A percentile compares a stretch with the other conserved stretches of the same genome.
These are phyloP conservation scores for Ophiostoma populinum DNA, from an alignment of 2,329 filamentous ascomycete species.

Conservation along the genomic window DNA sequence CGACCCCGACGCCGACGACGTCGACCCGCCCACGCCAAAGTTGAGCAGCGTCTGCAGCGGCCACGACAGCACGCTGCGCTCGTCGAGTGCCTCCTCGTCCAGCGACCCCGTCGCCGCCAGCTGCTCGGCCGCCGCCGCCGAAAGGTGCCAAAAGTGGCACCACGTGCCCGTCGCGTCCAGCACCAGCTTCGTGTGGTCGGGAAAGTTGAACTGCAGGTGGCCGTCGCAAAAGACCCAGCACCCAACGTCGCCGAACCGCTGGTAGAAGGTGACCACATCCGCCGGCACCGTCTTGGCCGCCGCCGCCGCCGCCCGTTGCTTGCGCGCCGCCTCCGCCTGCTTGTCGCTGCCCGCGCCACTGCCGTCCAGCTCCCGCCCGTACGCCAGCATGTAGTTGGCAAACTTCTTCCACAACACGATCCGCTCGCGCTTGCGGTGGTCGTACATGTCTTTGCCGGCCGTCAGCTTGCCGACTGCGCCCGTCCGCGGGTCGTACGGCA, in stretches of 20 bases:
- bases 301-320: slow-evolving; percentile 20
- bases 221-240: slow-evolving; percentile 72
- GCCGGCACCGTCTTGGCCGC: slow-evolving; percentile 20
- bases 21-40: slow-evolving; percentile 24
- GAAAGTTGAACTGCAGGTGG: slow-evolving; percentile 71
- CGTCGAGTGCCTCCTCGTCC: slow-evolving; percentile 50
- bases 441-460: slow-evolving; percentile 45
- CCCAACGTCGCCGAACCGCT: slow-evolving; percentile 63
- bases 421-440: slow-evolving; percentile 47
- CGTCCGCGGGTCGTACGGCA: slow-evolving; percentile 33
- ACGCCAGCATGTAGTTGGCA: slow-evolving; percentile 57
- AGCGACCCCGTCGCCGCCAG: slow-evolving; percentile 50
- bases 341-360: slow-evolving; percentile 21
- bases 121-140: slow-evolving; percentile 49
- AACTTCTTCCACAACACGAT: slow-evolving; percentile 58
- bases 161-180: slow-evolving; percentile 56
- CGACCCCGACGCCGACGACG: background rate
- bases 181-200: slow-evolving; percentile 74
- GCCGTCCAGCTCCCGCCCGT: slow-evolving; percentile 54
- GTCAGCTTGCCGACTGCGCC: slow-evolving; percentile 43
- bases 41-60: slow-evolving; percentile 59
- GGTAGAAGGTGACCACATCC: slow-evolving; percentile 62
- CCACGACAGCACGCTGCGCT: slow-evolving; percentile 54
- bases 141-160: slow-evolving; percentile 63
- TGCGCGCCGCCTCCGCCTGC: slow-evolving; percentile 22